A percentile compares a stretch with the other conserved stretches of the same genome.
Evolutionary conservation across 306 rosid species (phyloP).

Genomic region (Mucuna pruriens): DNA sequence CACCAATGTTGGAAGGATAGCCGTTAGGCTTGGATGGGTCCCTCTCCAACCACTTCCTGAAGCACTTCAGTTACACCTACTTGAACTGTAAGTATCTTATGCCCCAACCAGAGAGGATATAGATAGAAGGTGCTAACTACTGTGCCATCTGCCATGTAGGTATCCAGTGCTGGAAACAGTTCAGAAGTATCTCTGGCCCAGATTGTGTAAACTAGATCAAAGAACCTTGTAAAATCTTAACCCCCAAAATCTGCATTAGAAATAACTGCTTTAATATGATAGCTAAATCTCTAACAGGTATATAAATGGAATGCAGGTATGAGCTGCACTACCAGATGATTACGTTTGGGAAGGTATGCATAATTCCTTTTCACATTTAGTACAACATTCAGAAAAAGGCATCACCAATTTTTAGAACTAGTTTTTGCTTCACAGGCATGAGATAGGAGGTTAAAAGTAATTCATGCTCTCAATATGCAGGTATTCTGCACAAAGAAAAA

Average conservation of each 20-base stretch:
- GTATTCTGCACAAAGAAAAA: slow-evolving; percentile 92
- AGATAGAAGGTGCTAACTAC: slow-evolving; percentile 43
- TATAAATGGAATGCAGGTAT: slow-evolving; percentile 61
- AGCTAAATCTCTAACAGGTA: slow-evolving; percentile 39
- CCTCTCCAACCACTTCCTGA: slow-evolving; percentile 97
- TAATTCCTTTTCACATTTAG: slow-evolving; percentile 10
- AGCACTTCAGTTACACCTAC: slow-evolving; percentile 85
- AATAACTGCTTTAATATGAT: slow-evolving; percentile 12
- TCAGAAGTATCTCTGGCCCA: slow-evolving; percentile 98
- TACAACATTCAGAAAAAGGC: neutral
- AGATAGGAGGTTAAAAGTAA: slow-evolving; percentile 22
- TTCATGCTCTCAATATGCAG: slow-evolving; percentile 56
- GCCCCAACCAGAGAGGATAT: slow-evolving; percentile 17
- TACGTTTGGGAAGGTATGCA: slow-evolving; percentile 89
- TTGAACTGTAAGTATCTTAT: slow-evolving; percentile 69
- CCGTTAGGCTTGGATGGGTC: slow-evolving; percentile 98
- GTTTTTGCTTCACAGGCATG: slow-evolving; percentile 19
- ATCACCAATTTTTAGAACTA: slow-evolving; percentile 25
- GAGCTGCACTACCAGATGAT: slow-evolving; percentile 98
- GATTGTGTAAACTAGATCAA: slow-evolving; percentile 96
- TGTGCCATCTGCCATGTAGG: slow-evolving; percentile 49
- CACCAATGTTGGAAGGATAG: slow-evolving; percentile 98
- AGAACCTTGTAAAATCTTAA: slow-evolving; percentile 71
- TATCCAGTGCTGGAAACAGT: slow-evolving; percentile 89
- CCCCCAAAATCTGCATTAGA: slow-evolving; percentile 19